A percentile compares a stretch with the other conserved stretches of the same genome.
Evolutionary conservation across 352 stramenopile species (phyloP).

Genomic region (Phytophthora parvispora): DNA sequence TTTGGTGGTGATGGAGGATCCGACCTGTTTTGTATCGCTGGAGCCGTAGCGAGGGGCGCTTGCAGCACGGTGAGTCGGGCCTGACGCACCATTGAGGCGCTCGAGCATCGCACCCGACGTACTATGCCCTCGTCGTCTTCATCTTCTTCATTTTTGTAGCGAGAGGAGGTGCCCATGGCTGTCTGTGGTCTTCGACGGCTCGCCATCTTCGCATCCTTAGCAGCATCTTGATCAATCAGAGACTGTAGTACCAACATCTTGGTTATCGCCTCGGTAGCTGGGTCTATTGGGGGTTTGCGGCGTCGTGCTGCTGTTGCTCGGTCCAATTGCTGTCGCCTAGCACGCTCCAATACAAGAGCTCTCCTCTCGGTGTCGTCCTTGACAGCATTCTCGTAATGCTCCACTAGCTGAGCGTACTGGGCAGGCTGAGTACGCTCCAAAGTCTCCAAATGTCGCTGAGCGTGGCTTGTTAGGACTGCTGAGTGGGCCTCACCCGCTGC

Average conservation of each 20-base stretch:
- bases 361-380: constrained; percentile 50
- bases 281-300: constrained; percentile 50
- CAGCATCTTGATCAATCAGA: constrained; percentile 33
- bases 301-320: constrained; percentile 39
- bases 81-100: constrained; percentile 57
- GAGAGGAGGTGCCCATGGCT: constrained; percentile 1
- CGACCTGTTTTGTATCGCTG: background rate
- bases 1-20: background rate
- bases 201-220: constrained; percentile 7
- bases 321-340: constrained; percentile 32
- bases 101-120: constrained; percentile 45
- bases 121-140: background rate
- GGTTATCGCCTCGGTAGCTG: constrained; percentile 21
- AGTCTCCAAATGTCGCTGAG: constrained; percentile 51
- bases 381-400: constrained; percentile 50
- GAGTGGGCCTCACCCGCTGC: constrained; percentile 62
- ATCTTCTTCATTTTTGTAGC: background rate
- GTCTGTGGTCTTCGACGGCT: constrained; percentile 20
- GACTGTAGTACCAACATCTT: constrained; percentile 40
- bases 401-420: constrained; percentile 51
- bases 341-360: constrained; percentile 37
- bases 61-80: constrained; percentile 53
- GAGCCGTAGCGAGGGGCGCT: constrained; percentile 11
- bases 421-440: constrained; percentile 57
- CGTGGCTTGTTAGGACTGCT: constrained; percentile 51